These are phyloP conservation scores for Tilletia setariae DNA, from an alignment of 1,284 basidiomycete genomes.

Conservation along the genomic window DNA sequence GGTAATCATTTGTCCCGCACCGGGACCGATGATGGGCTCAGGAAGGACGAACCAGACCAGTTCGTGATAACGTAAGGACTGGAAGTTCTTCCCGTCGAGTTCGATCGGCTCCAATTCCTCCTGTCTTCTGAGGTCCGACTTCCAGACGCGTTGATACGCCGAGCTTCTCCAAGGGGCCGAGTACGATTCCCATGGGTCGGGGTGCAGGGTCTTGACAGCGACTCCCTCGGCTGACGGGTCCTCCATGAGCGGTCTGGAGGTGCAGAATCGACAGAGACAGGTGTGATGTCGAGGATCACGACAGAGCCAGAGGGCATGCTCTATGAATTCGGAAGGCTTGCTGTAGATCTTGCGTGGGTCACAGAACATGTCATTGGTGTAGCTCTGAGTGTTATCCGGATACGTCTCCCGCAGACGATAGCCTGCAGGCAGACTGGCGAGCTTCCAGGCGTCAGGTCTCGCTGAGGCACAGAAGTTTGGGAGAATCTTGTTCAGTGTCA, in stretches of 20 bases:
- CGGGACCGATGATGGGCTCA: not conserved
- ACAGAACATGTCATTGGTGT: too few species aligned
- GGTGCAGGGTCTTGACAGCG: not conserved
- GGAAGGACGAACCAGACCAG: constrained; percentile 9
- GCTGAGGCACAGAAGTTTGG: not conserved
- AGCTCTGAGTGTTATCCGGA: not conserved
- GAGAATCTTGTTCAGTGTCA: not conserved
- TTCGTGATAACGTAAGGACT: not conserved
- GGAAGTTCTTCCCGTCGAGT: not conserved
- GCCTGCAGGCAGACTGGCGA: not conserved
- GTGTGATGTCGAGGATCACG: not conserved
- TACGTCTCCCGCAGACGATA: not conserved
- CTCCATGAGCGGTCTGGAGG: not conserved
- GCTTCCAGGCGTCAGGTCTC: not conserved
- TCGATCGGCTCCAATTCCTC: not conserved
- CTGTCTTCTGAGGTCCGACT: not conserved
- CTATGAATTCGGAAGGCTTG: not conserved
- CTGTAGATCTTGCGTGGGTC: too few species aligned
- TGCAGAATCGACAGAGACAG: not conserved
- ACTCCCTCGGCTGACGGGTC: not conserved
- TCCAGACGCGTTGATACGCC: not conserved
- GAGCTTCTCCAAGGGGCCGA: not conserved
- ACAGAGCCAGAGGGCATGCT: constrained; percentile 14
- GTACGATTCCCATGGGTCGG: not conserved
- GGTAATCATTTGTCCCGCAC: not conserved